Base-by-base conservation (phyloP, 2,329 filamentous ascomycete genomes). In the Scedosporium dehoogii region DNA sequence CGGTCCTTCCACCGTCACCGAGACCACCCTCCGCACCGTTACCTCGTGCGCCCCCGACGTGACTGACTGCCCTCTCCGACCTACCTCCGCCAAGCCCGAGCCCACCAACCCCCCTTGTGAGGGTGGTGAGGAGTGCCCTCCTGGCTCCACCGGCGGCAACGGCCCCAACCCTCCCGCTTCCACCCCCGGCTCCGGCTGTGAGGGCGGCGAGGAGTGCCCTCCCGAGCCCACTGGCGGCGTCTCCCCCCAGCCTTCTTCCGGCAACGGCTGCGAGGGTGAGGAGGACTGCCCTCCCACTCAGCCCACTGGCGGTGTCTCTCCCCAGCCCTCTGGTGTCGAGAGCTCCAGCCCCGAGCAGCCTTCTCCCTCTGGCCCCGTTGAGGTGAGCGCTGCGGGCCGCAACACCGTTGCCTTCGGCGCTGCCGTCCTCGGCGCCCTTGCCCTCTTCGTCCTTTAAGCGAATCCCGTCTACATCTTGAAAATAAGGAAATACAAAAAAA, bases 361-460 rank as follows among this genome's bases (percentile, higher is more conserved):
- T 38, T n/a, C 25, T 21, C 10, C 58, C 58, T 29, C 41, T 33
- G 16, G 14, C 42, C n/a, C 42, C 7, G 12, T 51, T 46, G 46
- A 18, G 6, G 14, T 38, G 21, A 14, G 18, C 42, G 44, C 44
- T 33, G 44, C 42, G 2, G 46, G 18, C 59, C 58, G 58, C 58
- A 25, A 23, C 33, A 51, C 58, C 25, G 3, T 51, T 2, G 42
- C 58, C 18, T 14, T 62, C 60, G 51, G 33, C 51, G 46, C 56
- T 48, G 61, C 63, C 46, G 51, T 61, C 53, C n/a, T 60, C 44
- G 51, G 46, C 18, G 69, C 66, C 68, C 70, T 60, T 14, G 58
- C 58, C 58, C 29, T 58, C 18, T 29, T 51, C 42, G 21, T 60
- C 41, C 16, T 51, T n/a, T 60, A 60, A 60, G 42, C 2, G 25